Evolutionary conservation across 2,329 filamentous ascomycete species (phyloP).

Genomic region (Cercospora brassicicola): DNA sequence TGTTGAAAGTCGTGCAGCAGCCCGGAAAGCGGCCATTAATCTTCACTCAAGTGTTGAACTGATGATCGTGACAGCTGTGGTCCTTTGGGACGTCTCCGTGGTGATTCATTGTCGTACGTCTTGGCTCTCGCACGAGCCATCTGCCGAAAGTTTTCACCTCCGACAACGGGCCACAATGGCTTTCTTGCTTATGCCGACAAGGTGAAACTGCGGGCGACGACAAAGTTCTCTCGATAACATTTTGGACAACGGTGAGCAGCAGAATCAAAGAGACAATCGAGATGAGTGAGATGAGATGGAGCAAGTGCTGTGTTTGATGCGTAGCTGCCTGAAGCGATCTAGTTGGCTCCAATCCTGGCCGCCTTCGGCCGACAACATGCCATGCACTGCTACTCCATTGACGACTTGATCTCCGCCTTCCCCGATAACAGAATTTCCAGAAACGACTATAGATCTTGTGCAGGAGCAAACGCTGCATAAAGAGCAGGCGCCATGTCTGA

Average conservation of each 20-base stretch:
- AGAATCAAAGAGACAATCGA: neutral
- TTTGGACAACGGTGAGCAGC: no score
- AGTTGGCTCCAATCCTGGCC: neutral
- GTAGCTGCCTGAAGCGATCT: neutral
- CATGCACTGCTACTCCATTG: no score
- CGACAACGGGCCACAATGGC: conserved; percentile 7
- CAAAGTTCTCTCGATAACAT: neutral
- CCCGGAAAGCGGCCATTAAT: conserved; percentile 11
- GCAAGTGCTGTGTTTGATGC: neutral
- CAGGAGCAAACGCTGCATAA: no score
- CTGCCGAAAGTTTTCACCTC: conserved; percentile 12
- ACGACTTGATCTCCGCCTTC: no score
- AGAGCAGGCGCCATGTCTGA: no score
- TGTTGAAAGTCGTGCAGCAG: conserved; percentile 14
- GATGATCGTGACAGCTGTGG: neutral
- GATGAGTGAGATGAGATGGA: neutral
- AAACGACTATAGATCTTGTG: no score
- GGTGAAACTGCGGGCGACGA: neutral
- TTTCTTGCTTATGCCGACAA: neutral
- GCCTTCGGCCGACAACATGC: neutral
- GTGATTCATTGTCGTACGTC: conserved; percentile 12
- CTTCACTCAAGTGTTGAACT: conserved; percentile 10
- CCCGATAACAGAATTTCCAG: no score
- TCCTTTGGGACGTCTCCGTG: neutral
- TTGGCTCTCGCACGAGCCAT: conserved; percentile 11